These are phyloP conservation scores for Alternaria brassicicola DNA, from an alignment of 2,329 filamentous ascomycete genomes.

Conservation along the genomic window DNA sequence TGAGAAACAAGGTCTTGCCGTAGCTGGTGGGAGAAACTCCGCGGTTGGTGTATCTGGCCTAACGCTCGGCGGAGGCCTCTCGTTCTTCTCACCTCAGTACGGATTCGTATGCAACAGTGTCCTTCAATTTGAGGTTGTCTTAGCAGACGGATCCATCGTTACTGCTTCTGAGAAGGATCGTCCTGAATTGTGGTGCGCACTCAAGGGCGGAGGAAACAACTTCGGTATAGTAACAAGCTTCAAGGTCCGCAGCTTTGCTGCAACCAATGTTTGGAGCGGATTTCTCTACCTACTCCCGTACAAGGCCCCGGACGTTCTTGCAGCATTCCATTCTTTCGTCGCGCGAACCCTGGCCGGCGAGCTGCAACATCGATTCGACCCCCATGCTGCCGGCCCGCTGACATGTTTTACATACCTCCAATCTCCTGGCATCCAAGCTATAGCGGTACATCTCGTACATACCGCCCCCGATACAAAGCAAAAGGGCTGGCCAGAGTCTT, in stretches of 20 bases:
- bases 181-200: conserved; percentile 38
- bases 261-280: conserved; percentile 45
- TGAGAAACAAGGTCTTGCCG: conserved; percentile 22
- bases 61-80: conserved; percentile 46
- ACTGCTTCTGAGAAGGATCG: conserved; percentile 36
- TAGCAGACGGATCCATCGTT: conserved; percentile 44
- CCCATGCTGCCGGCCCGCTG: conserved; percentile 57
- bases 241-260: conserved; percentile 23
- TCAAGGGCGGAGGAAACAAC: conserved; percentile 48
- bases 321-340: conserved; percentile 16
- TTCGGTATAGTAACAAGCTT: conserved; percentile 48
- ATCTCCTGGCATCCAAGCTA: conserved; percentile 60
- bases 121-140: conserved; percentile 44
- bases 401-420: conserved; percentile 65
- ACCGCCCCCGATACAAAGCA: conserved; percentile 31
- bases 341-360: conserved; percentile 7
- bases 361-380: conserved; percentile 22
- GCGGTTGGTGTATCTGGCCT: conserved; percentile 41
- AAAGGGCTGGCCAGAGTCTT: conserved; percentile 40
- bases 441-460: conserved; percentile 54
- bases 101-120: conserved; percentile 45
- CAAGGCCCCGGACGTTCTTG: conserved; percentile 16
- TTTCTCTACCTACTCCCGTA: conserved; percentile 24
- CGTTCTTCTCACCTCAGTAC: conserved; percentile 40
- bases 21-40: conserved; percentile 32